phyloP scores from a whole-genome alignment of 2,329 filamentous ascomycete species.

The Penicillium sp. region DNA sequence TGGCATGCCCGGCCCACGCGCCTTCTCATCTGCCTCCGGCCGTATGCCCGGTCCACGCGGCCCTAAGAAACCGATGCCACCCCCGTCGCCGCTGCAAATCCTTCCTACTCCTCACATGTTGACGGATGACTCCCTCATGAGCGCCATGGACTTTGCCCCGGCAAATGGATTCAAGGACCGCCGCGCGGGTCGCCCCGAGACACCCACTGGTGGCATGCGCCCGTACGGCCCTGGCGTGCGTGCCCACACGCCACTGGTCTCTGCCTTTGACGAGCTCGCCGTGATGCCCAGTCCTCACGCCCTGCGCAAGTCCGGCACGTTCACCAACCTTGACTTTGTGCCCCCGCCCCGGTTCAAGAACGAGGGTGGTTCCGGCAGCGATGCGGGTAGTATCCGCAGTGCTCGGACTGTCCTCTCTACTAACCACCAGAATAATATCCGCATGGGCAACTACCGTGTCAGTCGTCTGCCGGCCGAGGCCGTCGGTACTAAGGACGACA shows the following conservation, averaged over 20 bases:
- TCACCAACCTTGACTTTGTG: constrained; percentile 50
- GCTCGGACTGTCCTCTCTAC: constrained; percentile 76
- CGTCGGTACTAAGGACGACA: constrained; percentile 71
- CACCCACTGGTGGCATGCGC: constrained; percentile 55
- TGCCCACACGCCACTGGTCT: constrained; percentile 73
- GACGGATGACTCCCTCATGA: constrained; percentile 73
- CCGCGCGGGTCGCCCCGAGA: constrained; percentile 64
- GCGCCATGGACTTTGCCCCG: constrained; percentile 80
- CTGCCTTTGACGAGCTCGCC: constrained; percentile 81
- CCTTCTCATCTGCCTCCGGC: constrained; percentile 63
- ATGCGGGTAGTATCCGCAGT: constrained; percentile 57
- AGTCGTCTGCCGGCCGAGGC: constrained; percentile 78
- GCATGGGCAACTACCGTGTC: constrained; percentile 79
- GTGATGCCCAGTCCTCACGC: constrained; percentile 77
- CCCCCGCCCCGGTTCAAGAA: constrained; percentile 49
- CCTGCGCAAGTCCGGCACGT: constrained; percentile 50
- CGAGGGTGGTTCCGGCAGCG: constrained; percentile 43
- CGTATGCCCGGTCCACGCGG: constrained; percentile 43
- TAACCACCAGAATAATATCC: constrained; percentile 67
- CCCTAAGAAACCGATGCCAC: constrained; percentile 63
- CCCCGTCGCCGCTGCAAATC: constrained; percentile 69
- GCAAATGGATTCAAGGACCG: constrained; percentile 66
- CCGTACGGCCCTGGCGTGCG: constrained; percentile 74
- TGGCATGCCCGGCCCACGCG: constrained; percentile 51
- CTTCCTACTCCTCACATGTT: constrained; percentile 84